Evolutionary conservation across 805 yeast species (phyloP).

Genomic region (Brettanomyces nanus): DNA sequence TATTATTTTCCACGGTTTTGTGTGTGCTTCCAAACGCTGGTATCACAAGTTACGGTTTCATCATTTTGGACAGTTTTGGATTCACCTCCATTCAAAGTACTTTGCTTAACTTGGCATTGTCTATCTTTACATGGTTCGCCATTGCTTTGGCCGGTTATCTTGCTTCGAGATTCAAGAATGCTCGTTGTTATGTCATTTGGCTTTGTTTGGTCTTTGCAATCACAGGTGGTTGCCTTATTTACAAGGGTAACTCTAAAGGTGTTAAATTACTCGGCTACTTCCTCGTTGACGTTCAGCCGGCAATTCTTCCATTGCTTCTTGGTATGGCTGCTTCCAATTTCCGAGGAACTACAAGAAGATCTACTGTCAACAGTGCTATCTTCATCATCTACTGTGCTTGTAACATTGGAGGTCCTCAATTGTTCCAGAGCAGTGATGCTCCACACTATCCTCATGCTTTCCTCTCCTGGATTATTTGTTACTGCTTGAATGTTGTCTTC

Average conservation of each 20-base stretch:
- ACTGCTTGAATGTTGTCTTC: conserved; percentile 19
- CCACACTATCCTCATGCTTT: conserved; percentile 54
- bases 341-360: conserved; percentile 63
- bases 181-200: conserved; percentile 25
- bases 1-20: conserved; percentile 34
- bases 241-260: conserved; percentile 16
- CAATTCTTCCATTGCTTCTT: conserved; percentile 17
- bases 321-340: conserved; percentile 31
- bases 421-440: conserved; percentile 47
- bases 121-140: conserved; percentile 28
- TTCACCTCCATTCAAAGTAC: conserved; percentile 25
- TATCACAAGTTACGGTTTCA: conserved; percentile 37
- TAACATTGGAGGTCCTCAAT: conserved; percentile 63
- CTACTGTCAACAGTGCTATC: conserved; percentile 46
- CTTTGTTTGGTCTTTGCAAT: conserved; percentile 16
- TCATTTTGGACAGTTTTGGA: conserved; percentile 29
- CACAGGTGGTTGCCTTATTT: conserved; percentile 24
- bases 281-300: conserved; percentile 20
- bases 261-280: conserved; percentile 26
- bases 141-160: conserved; percentile 20
- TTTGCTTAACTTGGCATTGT: conserved; percentile 31
- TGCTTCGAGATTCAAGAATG: conserved; percentile 21
- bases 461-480: conserved; percentile 44
- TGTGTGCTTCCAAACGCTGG: conserved; percentile 39
- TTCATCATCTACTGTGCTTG: conserved; percentile 59